Evolutionary conservation across 768 basidiomycete species (phyloP), one percentile per base, ranked within the genome.

Genomic region (Calocera viscosa): DNA sequence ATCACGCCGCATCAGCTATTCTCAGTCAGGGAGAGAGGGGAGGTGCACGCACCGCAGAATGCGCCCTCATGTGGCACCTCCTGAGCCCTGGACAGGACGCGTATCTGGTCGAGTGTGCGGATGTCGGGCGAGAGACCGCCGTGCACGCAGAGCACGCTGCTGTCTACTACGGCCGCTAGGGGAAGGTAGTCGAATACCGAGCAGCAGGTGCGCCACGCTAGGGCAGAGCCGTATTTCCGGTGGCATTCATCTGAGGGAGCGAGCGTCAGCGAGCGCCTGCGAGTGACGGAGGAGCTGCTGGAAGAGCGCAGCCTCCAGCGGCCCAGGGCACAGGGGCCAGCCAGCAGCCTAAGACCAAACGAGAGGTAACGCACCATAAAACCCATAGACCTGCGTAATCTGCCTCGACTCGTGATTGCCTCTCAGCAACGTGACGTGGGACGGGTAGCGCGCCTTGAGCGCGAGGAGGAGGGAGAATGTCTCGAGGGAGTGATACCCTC

Each of bases 381-480:
- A 97, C n/a, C 94, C 95, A 68, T 97, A 97, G 1, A 94, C 95
- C 72, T 98, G 95, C 2, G 95, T 98, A 71, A 98, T 98, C 76
- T 98, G 95, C 69, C 95, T 80, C 72, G 91, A 94, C 76, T 97
- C 95, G 74, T 98, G 95, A 76, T 98, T 98, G 40, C 95, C 94
- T 34, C 95, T 83, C 16, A 98, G 81, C 1, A 97, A 79, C 1
- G 91, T 94, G 66, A 98, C 90, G 72, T 86, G 86, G 76, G 96
- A 91, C 17, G 95, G 94, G 76, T 94, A 95, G 74, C 92, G 83
- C 28, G 91, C 95, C 77, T 98, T 98, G 69, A 96, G 80, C 0
- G 87, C 89, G 32, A 98, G 78, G 28, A 98, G 76, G 64, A 97
- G 78, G 30, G 93, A 91, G 17, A 98, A 91, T 0, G 95, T 98